Base-by-base conservation (phyloP, 2,329 filamentous ascomycete genomes). In the Cadophora sp. region DNA sequence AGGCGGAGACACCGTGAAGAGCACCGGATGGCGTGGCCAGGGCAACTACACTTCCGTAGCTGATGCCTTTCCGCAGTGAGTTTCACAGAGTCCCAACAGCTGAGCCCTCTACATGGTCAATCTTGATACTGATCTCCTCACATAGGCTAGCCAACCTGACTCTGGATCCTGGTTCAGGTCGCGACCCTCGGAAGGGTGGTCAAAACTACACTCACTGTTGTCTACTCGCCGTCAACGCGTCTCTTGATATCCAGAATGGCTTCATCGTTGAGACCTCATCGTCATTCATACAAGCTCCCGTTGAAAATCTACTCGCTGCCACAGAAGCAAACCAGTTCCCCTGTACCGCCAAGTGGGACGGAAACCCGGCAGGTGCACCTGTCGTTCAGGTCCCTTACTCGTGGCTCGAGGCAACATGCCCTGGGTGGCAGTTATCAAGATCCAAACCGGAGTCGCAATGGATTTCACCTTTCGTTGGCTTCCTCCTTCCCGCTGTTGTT, bases 401-500 rank as follows among this genome's bases (percentile, higher is more conserved):
- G 9, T 70, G 64, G 66, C 66, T 66, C 20, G 20, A 60, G 36
- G 30, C 43, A 13, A 66, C 64, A 22, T 70, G 66, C 45, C 27
- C 59, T n/a, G 68, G 68, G 4, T 70, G 66, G 66, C 36, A 65
- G 22, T 61, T 48, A 22, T 66, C 64, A 48, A 62, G n/a, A 18
- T 56, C 50, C 18, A 59, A 27, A 27, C 47, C 48, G 14, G 36
- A 67, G 41, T 58, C 55, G 16, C 62, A 68, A 62, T 70, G 66
- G 68, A 62, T 67, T 22, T 55, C 64, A 36, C 68, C 68, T 14
- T 64, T 70, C n/a, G 63, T 70, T 8, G 61, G 61, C 30, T 70
- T 70, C 51, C 66, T 70, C 33, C 39, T 70, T 9, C 68, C 66
- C 14, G 36, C 61, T 14, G 48, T 62, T 8, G 66, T 70, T 0